Conservation (phyloP, 2,329 filamentous ascomycete species). For the Fusarium sp. region DNA sequence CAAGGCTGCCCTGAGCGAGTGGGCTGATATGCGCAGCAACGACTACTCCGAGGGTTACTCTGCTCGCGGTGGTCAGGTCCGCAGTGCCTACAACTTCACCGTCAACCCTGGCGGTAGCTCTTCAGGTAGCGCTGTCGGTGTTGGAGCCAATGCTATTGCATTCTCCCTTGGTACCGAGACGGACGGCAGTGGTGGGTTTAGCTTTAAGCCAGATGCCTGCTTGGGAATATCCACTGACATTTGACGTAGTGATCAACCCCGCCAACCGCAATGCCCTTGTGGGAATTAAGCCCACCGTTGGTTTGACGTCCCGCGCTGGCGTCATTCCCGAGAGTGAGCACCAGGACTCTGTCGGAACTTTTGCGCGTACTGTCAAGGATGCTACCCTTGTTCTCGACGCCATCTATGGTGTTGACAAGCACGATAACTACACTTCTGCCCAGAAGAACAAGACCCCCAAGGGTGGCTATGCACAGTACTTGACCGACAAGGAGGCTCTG, state of each 20-base stretch:
- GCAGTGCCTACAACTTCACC: constrained; percentile 76
- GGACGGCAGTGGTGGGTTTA: constrained; percentile 68
- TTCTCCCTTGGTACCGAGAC: constrained; percentile 81
- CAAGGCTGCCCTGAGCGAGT: constrained; percentile 78
- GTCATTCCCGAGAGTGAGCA: constrained; percentile 75
- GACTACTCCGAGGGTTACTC: constrained; percentile 77
- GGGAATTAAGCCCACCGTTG: constrained; percentile 81
- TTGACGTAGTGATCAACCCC: constrained; percentile 71
- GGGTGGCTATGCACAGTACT: constrained; percentile 68
- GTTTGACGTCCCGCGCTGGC: constrained; percentile 73
- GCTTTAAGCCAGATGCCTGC: not conserved
- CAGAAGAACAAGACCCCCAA: constrained; percentile 67
- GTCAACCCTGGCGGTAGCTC: constrained; percentile 76
- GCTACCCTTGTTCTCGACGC: constrained; percentile 74
- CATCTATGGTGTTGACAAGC: constrained; percentile 72
- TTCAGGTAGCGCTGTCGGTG: constrained; percentile 73
- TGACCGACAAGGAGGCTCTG: constrained; percentile 66
- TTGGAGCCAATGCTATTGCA: constrained; percentile 71
- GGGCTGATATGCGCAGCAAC: constrained; percentile 78
- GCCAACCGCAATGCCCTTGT: constrained; percentile 76
- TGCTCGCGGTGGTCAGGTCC: constrained; percentile 71
- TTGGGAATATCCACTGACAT: constrained; percentile 15
- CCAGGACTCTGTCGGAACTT: constrained; percentile 76
- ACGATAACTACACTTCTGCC: constrained; percentile 74
- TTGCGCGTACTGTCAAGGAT: constrained; percentile 77